Base-by-base conservation (phyloP, 768 basidiomycete genomes). In the Chalciporus sphaerocephalus region DNA sequence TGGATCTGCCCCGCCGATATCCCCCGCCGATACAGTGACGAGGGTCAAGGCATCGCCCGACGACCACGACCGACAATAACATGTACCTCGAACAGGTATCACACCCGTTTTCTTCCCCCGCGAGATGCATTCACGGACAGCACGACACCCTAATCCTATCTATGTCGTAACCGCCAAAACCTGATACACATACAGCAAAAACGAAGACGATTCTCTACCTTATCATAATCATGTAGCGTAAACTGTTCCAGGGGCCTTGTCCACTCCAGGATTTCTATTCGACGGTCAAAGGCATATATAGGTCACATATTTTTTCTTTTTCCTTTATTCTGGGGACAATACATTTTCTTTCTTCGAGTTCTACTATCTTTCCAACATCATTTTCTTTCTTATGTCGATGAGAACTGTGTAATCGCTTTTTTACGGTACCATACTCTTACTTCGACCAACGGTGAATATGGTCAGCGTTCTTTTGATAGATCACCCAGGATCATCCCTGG, bases 391-490 rank as follows among this genome's bases (percentile, higher is more conserved):
- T 15, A 15, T 30, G 5, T n/a, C n/a, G 30, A 5, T 5, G 30
- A 18, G 35, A 25, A 42, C 41, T 42, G 41, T 42, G 25, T 22
- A 21, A 42, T 42, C 30, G 30, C 8, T 21, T 42, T 45, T 37
- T 35, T 38, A 44, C 13, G 28, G 38, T 38, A 46, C 17, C 15
- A 30, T 44, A 36, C 27, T 44, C 15, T 37, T 11, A 9, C 15
- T 32, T 32, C 15, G 30, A n/a, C 8, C 5, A 32, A 32, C 30
- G 15, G n/a, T 15, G 27, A 9, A 10, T 27, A 12, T 12, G 11
- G 28, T 28, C 28, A 13, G 15, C 28, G 28, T 13, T 28, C 12
- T 28, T 28, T 25, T n/a, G n/a, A n/a, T n/a, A n/a, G n/a, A n/a
- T n/a, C n/a, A n/a, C n/a, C n/a, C n/a, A n/a, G n/a, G n/a, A n/a